A percentile compares a stretch with the other conserved stretches of the same genome.
These are phyloP conservation scores for Elsinoe perseae DNA, from an alignment of 2,329 filamentous ascomycete species.

Conservation along the genomic window DNA sequence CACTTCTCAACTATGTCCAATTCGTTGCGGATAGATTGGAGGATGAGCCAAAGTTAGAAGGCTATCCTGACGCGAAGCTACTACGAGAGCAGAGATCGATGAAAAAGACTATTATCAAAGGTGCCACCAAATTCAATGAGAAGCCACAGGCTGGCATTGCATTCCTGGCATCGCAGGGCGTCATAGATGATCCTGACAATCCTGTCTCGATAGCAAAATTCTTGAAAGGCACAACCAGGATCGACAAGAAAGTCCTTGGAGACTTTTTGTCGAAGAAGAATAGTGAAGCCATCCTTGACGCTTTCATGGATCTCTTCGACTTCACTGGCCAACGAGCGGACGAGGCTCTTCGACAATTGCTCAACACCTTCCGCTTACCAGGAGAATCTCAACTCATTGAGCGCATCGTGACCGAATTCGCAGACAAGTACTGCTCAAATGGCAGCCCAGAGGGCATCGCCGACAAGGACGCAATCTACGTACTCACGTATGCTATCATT, in stretches of 20 bases:
- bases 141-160: constrained; percentile 82
- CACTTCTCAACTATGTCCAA: constrained; percentile 81
- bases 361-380: constrained; percentile 87
- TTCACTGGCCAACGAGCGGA: constrained; percentile 82
- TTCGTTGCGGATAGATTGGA: constrained; percentile 83
- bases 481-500: constrained; percentile 92
- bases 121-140: constrained; percentile 88
- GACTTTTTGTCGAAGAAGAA: constrained; percentile 88
- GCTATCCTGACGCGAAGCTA: constrained; percentile 55
- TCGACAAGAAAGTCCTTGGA: constrained; percentile 85
- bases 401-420: constrained; percentile 79
- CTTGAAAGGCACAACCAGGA: constrained; percentile 73
- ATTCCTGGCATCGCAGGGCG: constrained; percentile 74
- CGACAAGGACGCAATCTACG: constrained; percentile 79
- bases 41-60: constrained; percentile 55
- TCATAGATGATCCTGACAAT: constrained; percentile 69
- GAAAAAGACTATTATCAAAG: constrained; percentile 84
- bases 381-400: constrained; percentile 91
- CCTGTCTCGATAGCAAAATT: constrained; percentile 77
- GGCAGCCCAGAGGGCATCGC: constrained; percentile 66
- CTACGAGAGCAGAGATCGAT: constrained; percentile 66
- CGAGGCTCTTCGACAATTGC: constrained; percentile 76
- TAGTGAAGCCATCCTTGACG: constrained; percentile 75
- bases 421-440: constrained; percentile 71
- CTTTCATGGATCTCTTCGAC: constrained; percentile 81